These are phyloP conservation scores for Mycogone perniciosa DNA, from an alignment of 2,329 filamentous ascomycete genomes.

Conservation along the genomic window DNA sequence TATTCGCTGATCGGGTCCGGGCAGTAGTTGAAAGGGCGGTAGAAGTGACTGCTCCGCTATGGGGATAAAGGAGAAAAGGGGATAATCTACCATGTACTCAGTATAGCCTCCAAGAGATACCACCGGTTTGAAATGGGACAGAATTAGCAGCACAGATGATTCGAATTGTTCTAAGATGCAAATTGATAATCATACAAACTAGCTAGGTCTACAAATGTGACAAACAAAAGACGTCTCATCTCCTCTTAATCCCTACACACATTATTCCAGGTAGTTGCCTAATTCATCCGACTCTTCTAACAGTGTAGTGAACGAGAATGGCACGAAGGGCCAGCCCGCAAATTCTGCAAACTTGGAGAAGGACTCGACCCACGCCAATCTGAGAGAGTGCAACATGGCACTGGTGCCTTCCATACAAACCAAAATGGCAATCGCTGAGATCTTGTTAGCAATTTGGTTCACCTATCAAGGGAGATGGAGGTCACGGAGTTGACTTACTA, in stretches of 20 bases:
- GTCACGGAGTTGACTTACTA: conserved; percentile 32
- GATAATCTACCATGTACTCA: neutral
- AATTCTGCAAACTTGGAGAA: conserved; percentile 98
- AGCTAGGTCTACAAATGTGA: conserved; percentile 23
- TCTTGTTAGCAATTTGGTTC: conserved; percentile 19
- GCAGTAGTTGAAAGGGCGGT: conserved; percentile 86
- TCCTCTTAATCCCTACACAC: conserved; percentile 9
- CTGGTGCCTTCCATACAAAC: conserved; percentile 95
- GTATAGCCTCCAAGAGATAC: neutral
- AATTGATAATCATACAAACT: conserved; percentile 23
- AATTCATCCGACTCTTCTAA: conserved; percentile 73
- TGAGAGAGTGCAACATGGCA: conserved; percentile 87
- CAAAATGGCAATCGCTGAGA: conserved; percentile 51
- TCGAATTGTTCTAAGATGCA: neutral
- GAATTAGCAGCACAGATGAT: too few species aligned
- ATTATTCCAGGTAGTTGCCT: conserved; percentile 47
- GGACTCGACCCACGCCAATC: conserved; percentile 93
- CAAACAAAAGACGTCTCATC: neutral
- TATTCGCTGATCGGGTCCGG: conserved; percentile 75
- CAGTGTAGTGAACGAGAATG: conserved; percentile 79
- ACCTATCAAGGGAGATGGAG: neutral
- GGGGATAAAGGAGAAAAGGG: conserved; percentile 36
- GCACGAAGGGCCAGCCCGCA: conserved; percentile 77
- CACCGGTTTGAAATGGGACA: neutral
- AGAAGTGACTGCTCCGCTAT: conserved; percentile 76